A percentile compares a stretch with the other conserved stretches of the same genome.
phyloP scores from a whole-genome alignment of 2,329 filamentous ascomycete genomes.

The Pleurostoma richardsiae region DNA sequence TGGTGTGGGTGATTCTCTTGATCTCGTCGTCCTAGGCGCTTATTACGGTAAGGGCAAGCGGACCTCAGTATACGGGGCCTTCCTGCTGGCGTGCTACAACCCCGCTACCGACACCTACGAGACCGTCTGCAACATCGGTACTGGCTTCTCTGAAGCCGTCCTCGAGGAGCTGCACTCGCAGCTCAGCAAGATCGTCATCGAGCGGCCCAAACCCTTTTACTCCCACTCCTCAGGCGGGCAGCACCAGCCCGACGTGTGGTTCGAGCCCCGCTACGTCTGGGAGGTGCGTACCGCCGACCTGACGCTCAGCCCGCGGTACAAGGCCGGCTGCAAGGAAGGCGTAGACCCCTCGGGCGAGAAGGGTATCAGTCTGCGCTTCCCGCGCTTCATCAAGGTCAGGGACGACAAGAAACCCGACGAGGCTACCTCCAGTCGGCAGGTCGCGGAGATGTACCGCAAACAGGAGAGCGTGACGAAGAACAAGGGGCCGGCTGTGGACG shows the following conservation, averaged over 20 bases:
- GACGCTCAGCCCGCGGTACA: slow-evolving; percentile 87
- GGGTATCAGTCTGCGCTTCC: slow-evolving; percentile 87
- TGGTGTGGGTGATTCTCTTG: slow-evolving; percentile 90
- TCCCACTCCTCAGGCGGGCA: slow-evolving; percentile 76
- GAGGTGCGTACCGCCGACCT: slow-evolving; percentile 96
- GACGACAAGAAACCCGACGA: slow-evolving; percentile 96
- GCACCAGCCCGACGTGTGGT: slow-evolving; percentile 98
- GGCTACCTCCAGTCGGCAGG: slow-evolving; percentile 77
- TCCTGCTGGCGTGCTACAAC: slow-evolving; percentile 93
- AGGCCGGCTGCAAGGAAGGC: slow-evolving; percentile 80
- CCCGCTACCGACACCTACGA: slow-evolving; percentile 76
- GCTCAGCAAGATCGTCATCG: slow-evolving; percentile 75
- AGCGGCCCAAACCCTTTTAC: slow-evolving; percentile 92
- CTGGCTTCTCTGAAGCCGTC: slow-evolving; percentile 90
- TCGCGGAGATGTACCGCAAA: slow-evolving; percentile 95
- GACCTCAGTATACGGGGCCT: slow-evolving; percentile 91
- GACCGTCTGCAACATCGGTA: slow-evolving; percentile 97
- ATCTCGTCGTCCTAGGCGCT: slow-evolving; percentile 90
- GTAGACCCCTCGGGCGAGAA: slow-evolving; percentile 65
- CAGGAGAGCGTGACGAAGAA: slow-evolving; percentile 87
- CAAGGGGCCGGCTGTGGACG: slow-evolving; percentile 83
- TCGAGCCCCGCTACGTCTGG: slow-evolving; percentile 92
- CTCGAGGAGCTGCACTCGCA: slow-evolving; percentile 80
- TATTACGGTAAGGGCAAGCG: slow-evolving; percentile 95
- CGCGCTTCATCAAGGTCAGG: slow-evolving; percentile 82